Evolutionary conservation across 495 filamentous ascomycete genomes (phyloP).

Genomic region (Neurospora africana): DNA sequence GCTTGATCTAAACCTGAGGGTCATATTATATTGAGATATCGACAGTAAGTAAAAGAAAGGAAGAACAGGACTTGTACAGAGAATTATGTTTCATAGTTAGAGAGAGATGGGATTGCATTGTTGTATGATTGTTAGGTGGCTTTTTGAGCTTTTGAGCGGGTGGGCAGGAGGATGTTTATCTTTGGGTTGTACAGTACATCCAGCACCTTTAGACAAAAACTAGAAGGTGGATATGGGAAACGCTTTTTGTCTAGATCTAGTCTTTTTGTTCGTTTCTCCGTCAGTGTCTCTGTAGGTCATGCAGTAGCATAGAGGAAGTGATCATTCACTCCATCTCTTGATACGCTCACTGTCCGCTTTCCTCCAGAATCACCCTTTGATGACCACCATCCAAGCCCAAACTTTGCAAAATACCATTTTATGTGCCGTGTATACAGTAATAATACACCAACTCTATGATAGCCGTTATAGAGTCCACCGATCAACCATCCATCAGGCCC

Average conservation of each 20-base stretch:
- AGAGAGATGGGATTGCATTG: background rate
- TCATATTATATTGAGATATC: background rate
- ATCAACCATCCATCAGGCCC: background rate
- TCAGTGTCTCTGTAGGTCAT: background rate
- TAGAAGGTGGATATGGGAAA: background rate
- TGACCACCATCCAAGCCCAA: background rate
- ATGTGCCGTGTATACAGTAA: background rate
- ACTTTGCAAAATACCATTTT: background rate
- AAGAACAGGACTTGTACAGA: background rate
- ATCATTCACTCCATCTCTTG: background rate
- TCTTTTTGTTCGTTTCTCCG: background rate
- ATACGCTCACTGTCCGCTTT: background rate
- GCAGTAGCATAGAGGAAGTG: background rate
- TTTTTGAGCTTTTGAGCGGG: background rate
- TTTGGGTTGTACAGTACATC: background rate
- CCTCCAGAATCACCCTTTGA: background rate
- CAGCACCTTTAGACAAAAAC: background rate
- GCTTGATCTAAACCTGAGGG: conserved; percentile 22
- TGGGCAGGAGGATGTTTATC: background rate
- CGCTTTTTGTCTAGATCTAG: background rate
- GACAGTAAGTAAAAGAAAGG: background rate
- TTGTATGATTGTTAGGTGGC: background rate
- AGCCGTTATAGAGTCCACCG: background rate
- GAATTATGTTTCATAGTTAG: background rate
- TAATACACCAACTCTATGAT: background rate